A percentile compares a stretch with the other conserved stretches of the same genome.
These are phyloP conservation scores for Lentinula lateritia DNA, from an alignment of 768 basidiomycete species.

Conservation along the genomic window DNA sequence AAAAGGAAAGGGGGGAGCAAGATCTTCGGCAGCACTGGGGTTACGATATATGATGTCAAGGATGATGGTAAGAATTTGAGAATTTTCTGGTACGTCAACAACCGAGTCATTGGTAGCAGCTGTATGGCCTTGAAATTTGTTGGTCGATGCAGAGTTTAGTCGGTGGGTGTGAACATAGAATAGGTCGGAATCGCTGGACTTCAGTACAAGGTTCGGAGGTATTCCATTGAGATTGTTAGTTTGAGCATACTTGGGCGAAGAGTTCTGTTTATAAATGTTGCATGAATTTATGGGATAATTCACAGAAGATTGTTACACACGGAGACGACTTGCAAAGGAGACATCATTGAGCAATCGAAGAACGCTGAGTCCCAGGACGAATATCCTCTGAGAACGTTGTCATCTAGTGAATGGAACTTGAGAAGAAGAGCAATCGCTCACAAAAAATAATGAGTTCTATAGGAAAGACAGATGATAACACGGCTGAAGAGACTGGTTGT, in stretches of 20 bases:
- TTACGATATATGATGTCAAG: conserved; percentile 49
- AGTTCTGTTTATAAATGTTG: not conserved
- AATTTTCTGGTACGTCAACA: conserved; percentile 26
- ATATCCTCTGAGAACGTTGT: not conserved
- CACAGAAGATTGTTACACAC: not conserved
- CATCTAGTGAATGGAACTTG: not conserved
- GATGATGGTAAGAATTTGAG: conserved; percentile 46
- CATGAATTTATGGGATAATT: not conserved
- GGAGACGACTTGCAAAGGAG: not conserved
- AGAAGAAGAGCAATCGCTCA: not conserved
- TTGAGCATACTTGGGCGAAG: not conserved
- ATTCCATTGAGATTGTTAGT: not conserved
- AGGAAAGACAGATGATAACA: no score
- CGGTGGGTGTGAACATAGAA: conserved; percentile 51
- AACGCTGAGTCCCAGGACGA: not conserved
- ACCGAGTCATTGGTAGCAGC: conserved; percentile 30
- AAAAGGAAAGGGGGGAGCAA: conserved; percentile 19
- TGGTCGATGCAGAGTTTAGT: conserved; percentile 38
- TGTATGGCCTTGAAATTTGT: conserved; percentile 39
- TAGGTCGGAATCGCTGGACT: conserved; percentile 55
- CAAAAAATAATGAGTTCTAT: not conserved
- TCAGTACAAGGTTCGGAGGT: conserved; percentile 23
- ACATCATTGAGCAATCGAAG: not conserved
- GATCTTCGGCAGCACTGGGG: conserved; percentile 20
- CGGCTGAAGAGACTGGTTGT: no score